Conservation (phyloP, 371 early-diverging fungal genomes). For the Mortierella sp. region DNA sequence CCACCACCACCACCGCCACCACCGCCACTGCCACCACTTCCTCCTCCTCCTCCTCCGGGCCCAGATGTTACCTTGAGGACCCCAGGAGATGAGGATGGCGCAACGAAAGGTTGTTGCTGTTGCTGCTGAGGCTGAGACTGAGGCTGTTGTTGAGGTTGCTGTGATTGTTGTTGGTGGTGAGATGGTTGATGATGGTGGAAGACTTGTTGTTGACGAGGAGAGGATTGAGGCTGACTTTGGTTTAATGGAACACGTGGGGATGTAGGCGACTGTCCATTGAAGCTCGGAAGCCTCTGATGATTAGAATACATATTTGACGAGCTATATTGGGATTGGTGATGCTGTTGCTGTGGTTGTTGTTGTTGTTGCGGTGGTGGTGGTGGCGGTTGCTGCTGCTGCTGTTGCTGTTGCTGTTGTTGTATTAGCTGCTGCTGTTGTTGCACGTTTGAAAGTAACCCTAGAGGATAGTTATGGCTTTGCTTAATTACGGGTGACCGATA, state of each 20-base stretch:
- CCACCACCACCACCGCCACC: neutral
- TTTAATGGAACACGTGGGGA: neutral
- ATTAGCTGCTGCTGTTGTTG: conserved; percentile 12
- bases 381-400: conserved; percentile 11
- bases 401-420: conserved; percentile 9
- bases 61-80: neutral
- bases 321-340: conserved; percentile 5
- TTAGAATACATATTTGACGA: conserved; percentile 7
- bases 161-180: conserved; percentile 2
- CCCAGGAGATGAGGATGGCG: neutral
- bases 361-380: neutral
- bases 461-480: conserved; percentile 19
- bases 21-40: neutral
- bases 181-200: neutral
- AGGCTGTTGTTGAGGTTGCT: neutral
- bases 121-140: neutral
- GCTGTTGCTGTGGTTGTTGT: conserved; percentile 12
- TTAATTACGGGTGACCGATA: conserved; percentile 17
- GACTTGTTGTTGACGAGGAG: neutral
- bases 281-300: conserved; percentile 11
- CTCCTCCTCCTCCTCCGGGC: neutral
- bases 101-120: neutral
- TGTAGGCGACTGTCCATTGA: conserved; percentile 11
- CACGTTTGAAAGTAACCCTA: conserved; percentile 7
- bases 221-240: conserved; percentile 1